Base-by-base conservation (phyloP, 352 stramenopile species). In the Phytophthora podocarpi region DNA sequence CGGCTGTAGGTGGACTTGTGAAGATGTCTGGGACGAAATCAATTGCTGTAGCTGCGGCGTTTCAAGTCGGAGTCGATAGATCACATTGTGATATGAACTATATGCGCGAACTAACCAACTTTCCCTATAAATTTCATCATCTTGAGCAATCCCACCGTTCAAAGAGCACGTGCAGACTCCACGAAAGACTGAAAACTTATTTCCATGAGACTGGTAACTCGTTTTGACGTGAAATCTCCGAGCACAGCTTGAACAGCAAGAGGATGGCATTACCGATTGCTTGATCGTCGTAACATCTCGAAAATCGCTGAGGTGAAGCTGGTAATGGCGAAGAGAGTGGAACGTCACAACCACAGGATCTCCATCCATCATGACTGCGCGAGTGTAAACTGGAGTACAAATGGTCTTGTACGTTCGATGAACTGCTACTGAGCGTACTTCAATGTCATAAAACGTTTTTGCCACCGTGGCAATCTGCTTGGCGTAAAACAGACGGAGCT, bases 71-170 rank as follows among this genome's bases (percentile, higher is more conserved):
- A 88, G 32, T 23, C 81, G 68, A 43, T 92, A 91, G 18, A 83
- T 56, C 8, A 63, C 35, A 40, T 85, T 90, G 40, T 56, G 85
- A 15, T 24, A 56, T 2, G 85, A 68, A 36, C 75, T 92, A 51
- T 94, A 94, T 11, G 76, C 85, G 28, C 81, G 79, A 50, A 94
- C 58, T 3, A 94, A 18, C 83, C 83, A 85, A 16, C 56, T 72
- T 39, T 83, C 76, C 12, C 2, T 34, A 9, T 5, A 23, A 9
- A 9, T 28, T 31, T 39, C 40, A 16, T 21, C 21, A 12, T 59
- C 21, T 32, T 37, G 46, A 46, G 61, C 31, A 24, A 18, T 56
- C 9, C 56, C 67, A 30, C 61, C 55, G 36, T 81, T 80, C 13
- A 82, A 50, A 26, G 21, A 50, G 41, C 82, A 91, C 5, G 66